Conservation (phyloP, 2,329 filamentous ascomycete species). For the Aureobasidium uvarum region DNA sequence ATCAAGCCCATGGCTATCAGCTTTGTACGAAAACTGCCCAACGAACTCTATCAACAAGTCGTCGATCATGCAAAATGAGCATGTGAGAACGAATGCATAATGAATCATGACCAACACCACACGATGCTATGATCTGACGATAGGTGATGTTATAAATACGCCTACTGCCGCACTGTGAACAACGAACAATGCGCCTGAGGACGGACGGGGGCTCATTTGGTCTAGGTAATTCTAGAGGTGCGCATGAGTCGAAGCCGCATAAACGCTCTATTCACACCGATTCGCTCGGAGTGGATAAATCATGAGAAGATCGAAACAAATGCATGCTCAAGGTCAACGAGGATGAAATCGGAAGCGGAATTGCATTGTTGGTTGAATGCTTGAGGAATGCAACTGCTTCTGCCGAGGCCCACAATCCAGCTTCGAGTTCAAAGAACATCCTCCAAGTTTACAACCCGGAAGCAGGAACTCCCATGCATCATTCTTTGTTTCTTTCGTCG, state of each 20-base stretch:
- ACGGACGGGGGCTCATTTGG: background rate
- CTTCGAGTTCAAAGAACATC: background rate
- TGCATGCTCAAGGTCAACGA: too few relatives aligned
- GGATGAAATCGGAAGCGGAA: background rate
- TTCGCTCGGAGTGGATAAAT: background rate
- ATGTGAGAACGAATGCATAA: background rate
- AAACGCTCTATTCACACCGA: background rate
- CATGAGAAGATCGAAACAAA: background rate
- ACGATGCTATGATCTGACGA: constrained; percentile 12
- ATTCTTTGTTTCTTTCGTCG: constrained; percentile 11
- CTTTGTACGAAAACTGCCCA: constrained; percentile 85
- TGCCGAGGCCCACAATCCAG: background rate
- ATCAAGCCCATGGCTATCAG: constrained; percentile 79
- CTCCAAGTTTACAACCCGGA: background rate
- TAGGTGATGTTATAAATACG: background rate
- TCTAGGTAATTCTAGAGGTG: background rate
- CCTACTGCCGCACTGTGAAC: background rate
- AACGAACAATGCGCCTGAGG: background rate
- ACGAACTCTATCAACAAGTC: constrained; percentile 87
- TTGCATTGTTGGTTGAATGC: background rate
- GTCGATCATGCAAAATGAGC: constrained; percentile 75
- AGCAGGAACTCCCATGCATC: constrained; percentile 1
- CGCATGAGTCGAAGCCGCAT: background rate
- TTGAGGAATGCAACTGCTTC: background rate
- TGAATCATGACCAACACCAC: constrained; percentile 3